Evolutionary conservation across 805 yeast genomes (phyloP).

Genomic region (Metschnikowia lachancei): DNA sequence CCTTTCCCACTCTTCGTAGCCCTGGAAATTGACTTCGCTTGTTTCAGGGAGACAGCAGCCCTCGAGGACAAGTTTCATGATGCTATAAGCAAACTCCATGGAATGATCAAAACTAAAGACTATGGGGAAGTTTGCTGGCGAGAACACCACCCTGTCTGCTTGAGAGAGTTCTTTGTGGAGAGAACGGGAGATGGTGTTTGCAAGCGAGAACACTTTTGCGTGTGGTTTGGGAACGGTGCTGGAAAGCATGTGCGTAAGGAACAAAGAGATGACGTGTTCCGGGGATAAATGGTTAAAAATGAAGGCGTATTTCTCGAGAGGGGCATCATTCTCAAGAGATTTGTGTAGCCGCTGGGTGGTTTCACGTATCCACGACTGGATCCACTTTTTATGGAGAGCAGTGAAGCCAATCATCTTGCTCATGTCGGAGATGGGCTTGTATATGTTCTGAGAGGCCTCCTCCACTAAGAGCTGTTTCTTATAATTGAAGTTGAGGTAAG

Average conservation of each 20-base stretch:
- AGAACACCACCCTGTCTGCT: neutral
- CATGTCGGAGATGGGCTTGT: constrained; percentile 2
- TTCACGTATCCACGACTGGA: constrained; percentile 6
- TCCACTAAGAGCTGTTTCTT: constrained; percentile 33
- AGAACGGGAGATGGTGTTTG: constrained; percentile 4
- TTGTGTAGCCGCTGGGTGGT: constrained; percentile 4
- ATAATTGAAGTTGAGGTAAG: constrained; percentile 25
- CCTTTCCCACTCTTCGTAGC: neutral
- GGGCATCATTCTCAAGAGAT: constrained; percentile 4
- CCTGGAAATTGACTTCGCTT: neutral
- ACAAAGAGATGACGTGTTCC: constrained; percentile 17
- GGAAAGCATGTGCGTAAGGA: constrained; percentile 22
- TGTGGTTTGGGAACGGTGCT: constrained; percentile 20
- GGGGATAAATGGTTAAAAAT: constrained; percentile 19
- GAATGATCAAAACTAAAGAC: constrained; percentile 22
- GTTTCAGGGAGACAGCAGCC: constrained; percentile 15
- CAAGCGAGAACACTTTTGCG: constrained; percentile 20
- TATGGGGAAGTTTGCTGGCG: neutral
- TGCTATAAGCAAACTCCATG: constrained; percentile 19
- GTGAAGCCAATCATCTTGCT: constrained; percentile 6
- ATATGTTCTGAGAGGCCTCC: constrained; percentile 15
- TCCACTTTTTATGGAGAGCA: constrained; percentile 9
- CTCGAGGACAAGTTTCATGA: constrained; percentile 19
- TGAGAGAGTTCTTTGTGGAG: constrained; percentile 3
- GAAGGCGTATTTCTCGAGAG: constrained; percentile 13